These are phyloP conservation scores for Rhytidiadelphus loreus DNA, from an alignment of 225 moss, liverwort and hornwort genomes.

Conservation along the genomic window DNA sequence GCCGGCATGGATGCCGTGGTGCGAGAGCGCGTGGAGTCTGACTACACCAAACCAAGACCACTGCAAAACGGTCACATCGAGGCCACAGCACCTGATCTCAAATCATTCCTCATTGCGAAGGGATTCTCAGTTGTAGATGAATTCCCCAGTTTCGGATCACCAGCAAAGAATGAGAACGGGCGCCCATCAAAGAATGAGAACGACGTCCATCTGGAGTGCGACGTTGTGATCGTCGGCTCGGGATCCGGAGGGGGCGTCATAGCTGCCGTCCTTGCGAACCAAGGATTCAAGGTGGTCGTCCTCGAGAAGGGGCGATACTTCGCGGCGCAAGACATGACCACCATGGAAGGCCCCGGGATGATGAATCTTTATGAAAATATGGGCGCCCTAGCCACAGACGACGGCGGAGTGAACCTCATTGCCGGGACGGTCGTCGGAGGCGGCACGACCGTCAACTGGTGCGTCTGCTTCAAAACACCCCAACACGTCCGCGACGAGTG, in stretches of 20 bases:
- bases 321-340: constrained; percentile 48
- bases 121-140: constrained; percentile 37
- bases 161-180: background rate
- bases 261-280: constrained; percentile 59
- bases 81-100: constrained; percentile 9
- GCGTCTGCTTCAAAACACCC: constrained; percentile 63
- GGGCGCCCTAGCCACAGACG: constrained; percentile 41
- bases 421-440: constrained; percentile 67
- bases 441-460: constrained; percentile 74
- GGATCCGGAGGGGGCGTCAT: constrained; percentile 82
- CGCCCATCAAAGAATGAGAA: background rate
- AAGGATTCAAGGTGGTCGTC: constrained; percentile 64
- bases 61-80: constrained; percentile 55
- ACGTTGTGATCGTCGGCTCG: constrained; percentile 70
- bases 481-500: constrained; percentile 64
- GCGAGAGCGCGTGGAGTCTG: background rate
- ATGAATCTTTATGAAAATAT: constrained; percentile 37
- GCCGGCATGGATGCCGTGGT: constrained; percentile 36
- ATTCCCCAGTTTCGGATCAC: background rate
- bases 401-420: constrained; percentile 34
- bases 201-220: constrained; percentile 52
- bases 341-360: constrained; percentile 46
- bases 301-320: constrained; percentile 74
- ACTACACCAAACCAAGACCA: constrained; percentile 17
- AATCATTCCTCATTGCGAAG: constrained; percentile 16